Evolutionary conservation across 1,284 basidiomycete genomes (phyloP), one percentile per base, ranked within the genome.

Genomic region (Coniferiporia weirii): DNA sequence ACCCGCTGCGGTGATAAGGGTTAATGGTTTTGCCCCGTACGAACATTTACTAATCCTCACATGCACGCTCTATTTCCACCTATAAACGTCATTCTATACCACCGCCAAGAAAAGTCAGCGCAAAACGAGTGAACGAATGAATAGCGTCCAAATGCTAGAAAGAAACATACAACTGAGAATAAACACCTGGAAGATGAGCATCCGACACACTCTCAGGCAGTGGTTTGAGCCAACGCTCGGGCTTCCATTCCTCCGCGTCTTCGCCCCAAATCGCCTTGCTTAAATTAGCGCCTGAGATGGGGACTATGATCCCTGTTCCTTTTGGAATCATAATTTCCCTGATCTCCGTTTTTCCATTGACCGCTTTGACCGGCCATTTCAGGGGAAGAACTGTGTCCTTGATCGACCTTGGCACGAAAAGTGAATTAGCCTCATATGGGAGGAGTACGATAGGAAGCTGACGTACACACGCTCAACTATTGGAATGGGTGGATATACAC

Each of bases 401-500:
- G n/a, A 44, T 46, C n/a, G 60, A 47, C 13, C 55, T 61, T 2
- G 5, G 15, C 6, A 17, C 27, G 27, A 27, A 27, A 27, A 0
- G 17, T 53, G 12, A 3, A 27, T 32, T 12, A 56, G 2, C 20
- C 17, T 27, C 15, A 17, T 58, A 45, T n/a, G 4, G 47, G 57
- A n/a, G n/a, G 1, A 43, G 6, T 51, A 19, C 7, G 17, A 6
- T 1, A 52, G 40, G 10, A 47, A 17, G n/a, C 9, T 7, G 5
- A 57, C 45, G 17, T 22, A 63, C 64, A 63, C 63, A 65, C 70
- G 66, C 63, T 61, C 64, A 61, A 62, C 65, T 63, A 35, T 8
- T 63, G 54, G 35, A 68, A 61, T 17, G 65, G 71, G 71, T 17
- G 70, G 68, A 54, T 69, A 47, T 45, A 75, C 59, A 51, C 76